These are phyloP conservation scores for Boletus barrowsii DNA, from an alignment of 768 basidiomycete species.

Conservation along the genomic window DNA sequence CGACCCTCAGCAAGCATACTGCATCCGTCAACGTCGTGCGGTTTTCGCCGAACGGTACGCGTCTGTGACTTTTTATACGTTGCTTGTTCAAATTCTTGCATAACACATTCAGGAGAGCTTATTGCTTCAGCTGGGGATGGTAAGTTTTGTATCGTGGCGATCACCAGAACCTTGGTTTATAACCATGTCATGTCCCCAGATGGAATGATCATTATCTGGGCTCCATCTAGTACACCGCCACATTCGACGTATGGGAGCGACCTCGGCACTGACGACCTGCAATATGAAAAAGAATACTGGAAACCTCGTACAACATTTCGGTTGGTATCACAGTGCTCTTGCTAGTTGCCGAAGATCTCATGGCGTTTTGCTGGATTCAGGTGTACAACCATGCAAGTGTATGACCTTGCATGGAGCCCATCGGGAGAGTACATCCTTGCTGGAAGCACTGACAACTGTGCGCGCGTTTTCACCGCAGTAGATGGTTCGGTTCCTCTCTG, in stretches of 20 bases:
- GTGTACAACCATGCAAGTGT: constrained; percentile 93
- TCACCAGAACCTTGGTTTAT: neutral
- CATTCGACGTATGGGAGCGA: constrained; percentile 80
- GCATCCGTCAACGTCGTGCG: constrained; percentile 95
- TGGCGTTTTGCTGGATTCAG: constrained; percentile 38
- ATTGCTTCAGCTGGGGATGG: constrained; percentile 98
- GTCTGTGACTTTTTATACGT: neutral
- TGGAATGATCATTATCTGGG: constrained; percentile 97
- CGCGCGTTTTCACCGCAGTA: constrained; percentile 71
- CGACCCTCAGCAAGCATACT: constrained; percentile 89
- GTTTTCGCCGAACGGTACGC: constrained; percentile 88
- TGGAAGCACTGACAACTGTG: constrained; percentile 96
- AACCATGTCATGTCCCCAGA: constrained; percentile 44
- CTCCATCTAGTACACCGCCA: constrained; percentile 71
- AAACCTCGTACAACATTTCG: constrained; percentile 81
- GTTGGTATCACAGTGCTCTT: constrained; percentile 38
- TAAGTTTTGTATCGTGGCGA: constrained; percentile 36
- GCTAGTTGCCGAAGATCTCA: constrained; percentile 2
- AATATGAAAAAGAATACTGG: constrained; percentile 95
- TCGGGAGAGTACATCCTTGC: constrained; percentile 91
- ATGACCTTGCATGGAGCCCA: constrained; percentile 97
- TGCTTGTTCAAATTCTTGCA: constrained; percentile 1
- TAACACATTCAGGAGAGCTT: constrained; percentile 59
- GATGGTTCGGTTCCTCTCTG: constrained; percentile 52
- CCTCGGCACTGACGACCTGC: constrained; percentile 69